These are phyloP conservation scores for Penicillium steckii DNA, from an alignment of 495 filamentous ascomycete genomes.

Conservation along the genomic window DNA sequence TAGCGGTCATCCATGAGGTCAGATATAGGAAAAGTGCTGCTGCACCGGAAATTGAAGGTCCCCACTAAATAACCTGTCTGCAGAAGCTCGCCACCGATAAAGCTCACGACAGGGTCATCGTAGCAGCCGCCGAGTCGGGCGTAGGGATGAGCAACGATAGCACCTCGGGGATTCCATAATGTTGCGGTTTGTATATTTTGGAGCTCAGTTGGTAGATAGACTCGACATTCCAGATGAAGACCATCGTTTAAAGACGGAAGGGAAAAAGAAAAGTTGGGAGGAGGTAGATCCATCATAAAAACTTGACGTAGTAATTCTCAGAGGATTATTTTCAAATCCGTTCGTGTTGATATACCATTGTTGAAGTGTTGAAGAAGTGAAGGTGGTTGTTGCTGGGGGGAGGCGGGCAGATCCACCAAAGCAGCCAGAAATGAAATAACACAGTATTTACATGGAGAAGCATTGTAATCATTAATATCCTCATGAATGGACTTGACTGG, in stretches of 20 bases:
- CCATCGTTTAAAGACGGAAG: constrained; percentile 84
- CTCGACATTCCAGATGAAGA: constrained; percentile 68
- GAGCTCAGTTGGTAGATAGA: constrained; percentile 63
- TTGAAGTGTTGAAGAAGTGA: background rate
- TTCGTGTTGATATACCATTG: background rate
- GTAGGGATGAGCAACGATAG: constrained; percentile 89
- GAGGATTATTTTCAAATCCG: background rate
- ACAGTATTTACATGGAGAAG: no score
- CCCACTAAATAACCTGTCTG: constrained; percentile 69
- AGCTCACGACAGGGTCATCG: constrained; percentile 74
- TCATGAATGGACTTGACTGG: no score
- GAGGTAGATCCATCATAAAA: constrained; percentile 35
- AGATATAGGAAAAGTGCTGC: background rate
- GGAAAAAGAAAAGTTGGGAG: constrained; percentile 67
- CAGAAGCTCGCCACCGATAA: constrained; percentile 61
- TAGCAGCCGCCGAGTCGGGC: constrained; percentile 82
- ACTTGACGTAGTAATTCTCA: background rate
- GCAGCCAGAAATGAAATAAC: no score
- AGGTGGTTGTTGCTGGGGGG: background rate
- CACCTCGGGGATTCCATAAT: constrained; percentile 55
- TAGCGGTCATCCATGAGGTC: background rate
- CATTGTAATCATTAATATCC: no score
- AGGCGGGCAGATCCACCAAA: background rate
- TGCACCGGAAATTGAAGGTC: constrained; percentile 90
- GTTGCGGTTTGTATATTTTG: constrained; percentile 26